phyloP scores from a whole-genome alignment of 106 monocot genomes.

The Dendrobium catenatum region DNA sequence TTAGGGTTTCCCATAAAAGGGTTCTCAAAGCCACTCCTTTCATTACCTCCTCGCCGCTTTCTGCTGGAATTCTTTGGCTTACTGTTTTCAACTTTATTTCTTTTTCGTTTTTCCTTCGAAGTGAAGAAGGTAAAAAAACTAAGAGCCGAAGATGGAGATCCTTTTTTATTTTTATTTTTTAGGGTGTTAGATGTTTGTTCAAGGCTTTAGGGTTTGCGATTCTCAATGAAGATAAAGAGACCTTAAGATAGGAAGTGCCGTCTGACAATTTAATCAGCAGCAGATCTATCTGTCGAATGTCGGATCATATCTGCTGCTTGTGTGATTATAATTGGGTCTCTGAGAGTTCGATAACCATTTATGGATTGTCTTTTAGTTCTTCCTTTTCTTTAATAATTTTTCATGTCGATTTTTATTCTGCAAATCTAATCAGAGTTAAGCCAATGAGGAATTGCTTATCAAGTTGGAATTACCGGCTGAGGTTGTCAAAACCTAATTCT shows the following conservation, averaged over 20 bases:
- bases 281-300: background rate
- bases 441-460: background rate
- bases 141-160: too few relatives aligned
- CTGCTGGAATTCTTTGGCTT: too few relatives aligned
- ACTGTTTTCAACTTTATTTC: too few relatives aligned
- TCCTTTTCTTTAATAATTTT: background rate
- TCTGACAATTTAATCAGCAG: background rate
- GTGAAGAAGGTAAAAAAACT: too few relatives aligned
- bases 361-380: background rate
- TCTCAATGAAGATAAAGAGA: background rate
- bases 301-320: conserved; percentile 12
- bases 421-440: background rate
- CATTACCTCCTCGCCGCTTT: too few relatives aligned
- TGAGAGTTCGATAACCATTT: conserved; percentile 8
- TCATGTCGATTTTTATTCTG: background rate
- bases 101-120: too few relatives aligned
- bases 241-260: conserved; percentile 5
- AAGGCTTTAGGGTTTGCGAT: background rate
- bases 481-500: background rate
- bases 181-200: too few relatives aligned
- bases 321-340: conserved; percentile 34
- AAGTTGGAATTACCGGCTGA: conserved; percentile 7
- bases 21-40: too few relatives aligned
- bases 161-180: too few relatives aligned
- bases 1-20: too few relatives aligned